These are phyloP conservation scores for Tubosaeta brunneosetosa DNA, from an alignment of 768 basidiomycete species.

Conservation along the genomic window DNA sequence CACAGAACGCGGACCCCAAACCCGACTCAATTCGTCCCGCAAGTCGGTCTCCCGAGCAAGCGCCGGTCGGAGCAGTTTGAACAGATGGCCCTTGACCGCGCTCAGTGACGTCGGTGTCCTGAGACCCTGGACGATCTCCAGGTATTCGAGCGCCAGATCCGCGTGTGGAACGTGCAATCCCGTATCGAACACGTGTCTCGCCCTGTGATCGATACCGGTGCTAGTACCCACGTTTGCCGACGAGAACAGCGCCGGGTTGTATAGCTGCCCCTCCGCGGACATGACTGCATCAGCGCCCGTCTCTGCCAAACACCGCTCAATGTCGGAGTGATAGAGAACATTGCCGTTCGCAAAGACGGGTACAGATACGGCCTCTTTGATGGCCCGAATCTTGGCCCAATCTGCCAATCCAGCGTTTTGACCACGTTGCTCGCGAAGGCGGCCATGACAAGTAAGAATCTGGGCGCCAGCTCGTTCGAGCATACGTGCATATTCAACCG, in stretches of 20 bases:
- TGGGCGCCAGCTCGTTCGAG: constrained; percentile 93
- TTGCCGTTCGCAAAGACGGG: constrained; percentile 99
- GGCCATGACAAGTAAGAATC: constrained; percentile 90
- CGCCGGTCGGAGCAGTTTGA: constrained; percentile 84
- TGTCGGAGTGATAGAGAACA: constrained; percentile 82
- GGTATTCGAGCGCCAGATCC: constrained; percentile 79
- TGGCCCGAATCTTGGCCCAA: constrained; percentile 85
- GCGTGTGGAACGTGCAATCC: constrained; percentile 53
- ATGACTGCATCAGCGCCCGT: constrained; percentile 93
- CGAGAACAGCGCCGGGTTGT: constrained; percentile 82
- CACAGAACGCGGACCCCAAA: constrained; percentile 27
- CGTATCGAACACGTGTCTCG: constrained; percentile 28
- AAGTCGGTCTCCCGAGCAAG: constrained; percentile 64
- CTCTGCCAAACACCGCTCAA: constrained; percentile 67
- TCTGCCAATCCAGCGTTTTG: constrained; percentile 81
- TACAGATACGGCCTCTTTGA: constrained; percentile 84
- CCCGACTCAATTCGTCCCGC: constrained; percentile 62
- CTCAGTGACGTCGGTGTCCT: constrained; percentile 67
- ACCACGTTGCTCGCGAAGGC: constrained; percentile 88
- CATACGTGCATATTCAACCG: constrained; percentile 94
- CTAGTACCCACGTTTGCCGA: constrained; percentile 22
- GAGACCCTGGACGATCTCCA: constrained; percentile 60
- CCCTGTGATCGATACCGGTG: neutral
- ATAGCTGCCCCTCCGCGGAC: constrained; percentile 92
- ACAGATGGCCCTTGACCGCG: constrained; percentile 88